phyloP scores from a whole-genome alignment of 164 flowering plant species.

The Aristolochia contorta region DNA sequence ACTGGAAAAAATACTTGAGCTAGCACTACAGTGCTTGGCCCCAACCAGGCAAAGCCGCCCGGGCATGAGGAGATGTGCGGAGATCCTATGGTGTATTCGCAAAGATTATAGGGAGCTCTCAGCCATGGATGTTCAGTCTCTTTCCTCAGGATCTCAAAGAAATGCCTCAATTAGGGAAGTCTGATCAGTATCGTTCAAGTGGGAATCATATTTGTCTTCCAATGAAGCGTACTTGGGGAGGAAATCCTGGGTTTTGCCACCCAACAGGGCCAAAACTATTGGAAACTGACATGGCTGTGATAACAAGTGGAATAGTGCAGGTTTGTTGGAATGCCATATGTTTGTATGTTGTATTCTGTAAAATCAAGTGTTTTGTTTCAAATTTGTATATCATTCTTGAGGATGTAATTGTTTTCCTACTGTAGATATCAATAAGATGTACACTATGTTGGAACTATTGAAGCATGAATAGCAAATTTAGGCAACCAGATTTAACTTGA shows the following conservation, averaged over 20 bases:
- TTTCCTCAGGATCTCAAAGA: slow-evolving; percentile 28
- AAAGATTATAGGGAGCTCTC: slow-evolving; percentile 59
- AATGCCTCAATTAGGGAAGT: slow-evolving; percentile 21
- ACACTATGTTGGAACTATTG: too few species aligned
- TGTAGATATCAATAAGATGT: too few species aligned
- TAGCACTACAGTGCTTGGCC: slow-evolving; percentile 74
- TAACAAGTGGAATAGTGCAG: too few species aligned
- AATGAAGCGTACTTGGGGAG: not conserved
- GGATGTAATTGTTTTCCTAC: too few species aligned
- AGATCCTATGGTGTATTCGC: slow-evolving; percentile 82
- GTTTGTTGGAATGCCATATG: too few species aligned
- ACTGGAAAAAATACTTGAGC: slow-evolving; percentile 62
- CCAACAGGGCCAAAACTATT: too few species aligned
- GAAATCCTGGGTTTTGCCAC: not conserved
- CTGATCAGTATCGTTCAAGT: not conserved
- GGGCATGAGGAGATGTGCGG: slow-evolving; percentile 75
- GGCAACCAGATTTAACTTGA: too few species aligned
- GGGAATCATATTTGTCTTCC: not conserved
- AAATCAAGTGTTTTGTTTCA: too few species aligned
- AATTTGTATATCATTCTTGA: too few species aligned
- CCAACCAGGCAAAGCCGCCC: slow-evolving; percentile 62
- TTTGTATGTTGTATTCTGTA: too few species aligned
- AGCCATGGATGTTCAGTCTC: slow-evolving; percentile 28
- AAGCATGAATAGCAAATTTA: too few species aligned
- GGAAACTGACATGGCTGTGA: too few species aligned